Base-by-base conservation (phyloP, 2,329 filamentous ascomycete genomes). In the Fusarium sambucinum region DNA sequence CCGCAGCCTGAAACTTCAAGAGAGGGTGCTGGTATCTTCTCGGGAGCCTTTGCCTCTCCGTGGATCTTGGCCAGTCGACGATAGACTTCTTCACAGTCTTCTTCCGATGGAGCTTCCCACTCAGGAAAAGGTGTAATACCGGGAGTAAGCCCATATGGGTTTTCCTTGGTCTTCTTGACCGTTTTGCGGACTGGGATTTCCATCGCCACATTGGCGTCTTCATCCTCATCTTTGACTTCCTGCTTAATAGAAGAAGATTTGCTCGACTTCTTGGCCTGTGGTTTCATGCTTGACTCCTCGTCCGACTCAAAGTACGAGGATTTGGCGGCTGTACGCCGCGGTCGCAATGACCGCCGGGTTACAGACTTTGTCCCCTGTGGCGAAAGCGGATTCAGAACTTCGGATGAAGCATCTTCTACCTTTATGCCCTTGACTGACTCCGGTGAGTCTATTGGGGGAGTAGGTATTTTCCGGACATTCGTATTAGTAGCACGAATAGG, bases 1-100 rank as follows among this genome's bases (percentile, higher is more conserved):
- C 72, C 72, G 8, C 72, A 74, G 13, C 72, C 72, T 10, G 72
- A 74, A 17, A 74, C 72, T 54, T 74, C 72, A 16, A 74, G 45
- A 17, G 72, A 74, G 11, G 72, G 72, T 7, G 72, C 72, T 19
- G 72, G 72, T 60, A 74, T 74, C 58, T 71, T 74, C 30, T 73
- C 56, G 1, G 72, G 72, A 3, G 72, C 71, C 27, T 66, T 71
- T 27, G 67, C 56, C 48, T 71, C 56, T n/a, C 72, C 72, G 17
- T 74, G 72, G n/a, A 73, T 27, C 32, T 63, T 66, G 23, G 72
- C 63, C 33, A 74, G 51, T 30, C 59, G 58, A 7, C n/a, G 32
- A 41, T 74, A 74, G 19, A 73, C 71, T 41, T 71, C 63, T 47
- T 73, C 57, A 16, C 72, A 74, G 2, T 71, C 71, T 47, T 45